Conservation (phyloP, 345 rosid species). For the Aquilaria yunnanensis region DNA sequence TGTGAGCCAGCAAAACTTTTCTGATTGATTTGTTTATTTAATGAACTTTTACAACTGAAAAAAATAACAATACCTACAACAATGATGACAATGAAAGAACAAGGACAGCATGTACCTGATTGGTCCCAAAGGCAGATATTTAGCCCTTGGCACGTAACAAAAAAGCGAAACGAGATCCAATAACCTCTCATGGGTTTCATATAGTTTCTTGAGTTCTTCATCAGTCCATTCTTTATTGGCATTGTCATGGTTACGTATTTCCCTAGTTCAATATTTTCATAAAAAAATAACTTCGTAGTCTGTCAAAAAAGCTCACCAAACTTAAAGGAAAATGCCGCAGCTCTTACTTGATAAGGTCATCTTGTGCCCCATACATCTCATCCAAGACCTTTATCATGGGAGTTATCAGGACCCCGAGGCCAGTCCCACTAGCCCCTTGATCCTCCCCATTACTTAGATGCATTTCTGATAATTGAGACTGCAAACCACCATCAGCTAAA, state of each 20-base stretch:
- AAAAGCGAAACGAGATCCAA: conserved; percentile 92
- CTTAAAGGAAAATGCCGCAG: conserved; percentile 3
- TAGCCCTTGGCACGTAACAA: conserved; percentile 91
- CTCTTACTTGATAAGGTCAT: conserved; percentile 91
- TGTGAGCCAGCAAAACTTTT: no score
- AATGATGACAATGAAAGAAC: no score
- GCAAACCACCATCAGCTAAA: conserved; percentile 97
- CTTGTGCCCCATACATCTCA: conserved; percentile 95
- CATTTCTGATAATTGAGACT: conserved; percentile 95
- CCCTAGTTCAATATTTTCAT: conserved; percentile 39
- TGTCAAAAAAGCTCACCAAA: conserved; percentile 5
- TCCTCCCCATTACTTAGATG: conserved; percentile 98
- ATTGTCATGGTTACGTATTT: conserved; percentile 88
- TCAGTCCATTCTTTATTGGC: conserved; percentile 97
- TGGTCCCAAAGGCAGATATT: conserved; percentile 94
- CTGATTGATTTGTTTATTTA: no score
- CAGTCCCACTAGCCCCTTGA: conserved; percentile 99
- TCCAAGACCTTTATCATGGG: conserved; percentile 96
- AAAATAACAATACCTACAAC: no score
- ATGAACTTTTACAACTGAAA: not conserved
- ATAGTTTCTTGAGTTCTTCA: conserved; percentile 89
- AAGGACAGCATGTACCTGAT: conserved; percentile 50
- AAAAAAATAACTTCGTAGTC: conserved; percentile 11
- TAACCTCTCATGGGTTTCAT: conserved; percentile 91
- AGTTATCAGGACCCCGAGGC: conserved; percentile 87